phyloP scores from a whole-genome alignment of 73 alveolate genomes.

The Uronychia binucleata region DNA sequence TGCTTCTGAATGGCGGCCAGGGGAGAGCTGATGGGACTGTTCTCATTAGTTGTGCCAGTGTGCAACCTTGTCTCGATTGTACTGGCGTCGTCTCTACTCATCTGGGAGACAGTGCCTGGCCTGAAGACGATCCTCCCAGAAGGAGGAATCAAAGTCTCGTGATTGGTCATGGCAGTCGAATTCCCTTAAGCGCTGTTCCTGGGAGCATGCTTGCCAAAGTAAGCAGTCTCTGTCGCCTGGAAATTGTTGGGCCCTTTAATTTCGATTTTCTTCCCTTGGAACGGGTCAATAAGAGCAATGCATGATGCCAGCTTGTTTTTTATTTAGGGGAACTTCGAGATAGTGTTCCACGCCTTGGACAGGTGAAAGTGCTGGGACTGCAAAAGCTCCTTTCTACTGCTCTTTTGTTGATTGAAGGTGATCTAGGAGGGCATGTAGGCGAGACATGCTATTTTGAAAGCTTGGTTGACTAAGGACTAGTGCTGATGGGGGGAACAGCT shows the following conservation, averaged over 20 bases:
- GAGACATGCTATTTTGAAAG: not conserved
- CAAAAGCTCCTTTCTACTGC: not conserved
- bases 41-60: not conserved
- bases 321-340: not conserved
- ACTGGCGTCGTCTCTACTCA: not conserved
- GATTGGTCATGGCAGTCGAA: too few relatives aligned
- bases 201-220: too few relatives aligned
- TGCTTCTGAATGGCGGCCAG: not conserved
- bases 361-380: not conserved
- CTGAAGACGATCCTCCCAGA: not conserved
- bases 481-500: not conserved
- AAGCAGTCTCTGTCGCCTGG: too few relatives aligned
- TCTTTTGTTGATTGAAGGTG: not conserved
- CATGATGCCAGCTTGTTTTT: too few relatives aligned
- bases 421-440: not conserved
- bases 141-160: too few relatives aligned
- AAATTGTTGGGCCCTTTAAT: too few relatives aligned
- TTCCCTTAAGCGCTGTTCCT: too few relatives aligned
- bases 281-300: too few relatives aligned
- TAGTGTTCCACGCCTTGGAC: not conserved
- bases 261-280: too few relatives aligned
- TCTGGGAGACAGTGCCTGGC: not conserved
- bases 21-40: not conserved
- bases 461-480: not conserved
- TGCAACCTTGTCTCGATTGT: not conserved